These are phyloP conservation scores for Biscogniauxia sp. DNA, from an alignment of 2,329 filamentous ascomycete species.

Conservation along the genomic window DNA sequence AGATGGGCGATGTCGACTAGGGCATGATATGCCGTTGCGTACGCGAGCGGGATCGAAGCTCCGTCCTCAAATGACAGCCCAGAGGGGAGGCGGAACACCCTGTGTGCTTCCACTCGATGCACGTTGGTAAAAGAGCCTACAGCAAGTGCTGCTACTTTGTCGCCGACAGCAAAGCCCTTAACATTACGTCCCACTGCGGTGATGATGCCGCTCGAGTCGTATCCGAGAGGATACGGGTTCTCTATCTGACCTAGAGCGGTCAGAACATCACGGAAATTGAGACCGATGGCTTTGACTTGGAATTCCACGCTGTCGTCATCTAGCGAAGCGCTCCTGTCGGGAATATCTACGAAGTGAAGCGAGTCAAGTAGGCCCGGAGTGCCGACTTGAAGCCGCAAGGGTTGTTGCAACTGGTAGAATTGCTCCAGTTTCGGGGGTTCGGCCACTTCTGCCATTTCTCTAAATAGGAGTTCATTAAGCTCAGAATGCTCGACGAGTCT, in stretches of 20 bases:
- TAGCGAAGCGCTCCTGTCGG: background rate
- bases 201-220: constrained; percentile 9
- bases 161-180: background rate
- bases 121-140: constrained; percentile 5
- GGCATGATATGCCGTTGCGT: constrained; percentile 26
- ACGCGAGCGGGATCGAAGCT: constrained; percentile 26
- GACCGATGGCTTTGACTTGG: constrained; percentile 9
- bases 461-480: constrained; percentile 1
- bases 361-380: constrained; percentile 8
- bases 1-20: constrained; percentile 27
- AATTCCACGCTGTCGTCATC: constrained; percentile 10
- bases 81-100: constrained; percentile 4
- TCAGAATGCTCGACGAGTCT: constrained; percentile 2
- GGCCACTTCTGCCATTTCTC: background rate
- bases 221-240: constrained; percentile 1
- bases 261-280: constrained; percentile 14
- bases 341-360: constrained; percentile 8
- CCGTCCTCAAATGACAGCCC: constrained; percentile 19
- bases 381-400: constrained; percentile 8
- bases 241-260: constrained; percentile 11
- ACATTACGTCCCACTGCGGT: constrained; percentile 8
- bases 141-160: constrained; percentile 8
- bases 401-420: constrained; percentile 4
- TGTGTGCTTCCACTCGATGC: constrained; percentile 3
- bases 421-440: constrained; percentile 3